These are phyloP conservation scores for Rhynchosporium graminicola DNA, from an alignment of 2,329 filamentous ascomycete species.

Conservation along the genomic window DNA sequence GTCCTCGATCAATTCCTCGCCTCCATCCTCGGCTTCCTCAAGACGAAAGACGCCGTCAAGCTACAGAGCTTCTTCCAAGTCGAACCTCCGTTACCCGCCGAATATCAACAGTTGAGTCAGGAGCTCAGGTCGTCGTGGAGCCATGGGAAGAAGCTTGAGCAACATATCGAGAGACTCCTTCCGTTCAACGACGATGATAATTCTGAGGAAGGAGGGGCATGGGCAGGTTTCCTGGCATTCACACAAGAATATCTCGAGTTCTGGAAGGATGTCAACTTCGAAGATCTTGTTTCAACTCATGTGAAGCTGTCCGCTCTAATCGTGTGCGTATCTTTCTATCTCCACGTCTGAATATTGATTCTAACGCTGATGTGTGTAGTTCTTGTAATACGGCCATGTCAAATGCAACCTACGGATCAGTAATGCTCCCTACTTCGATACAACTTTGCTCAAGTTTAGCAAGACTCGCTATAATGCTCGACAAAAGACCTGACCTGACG, in stretches of 20 bases:
- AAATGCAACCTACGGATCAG: slow-evolving; percentile 74
- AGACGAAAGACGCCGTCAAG: slow-evolving; percentile 61
- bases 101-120: slow-evolving; percentile 66
- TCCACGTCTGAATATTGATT: neutral
- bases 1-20: slow-evolving; percentile 68
- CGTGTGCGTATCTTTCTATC: slow-evolving; percentile 56
- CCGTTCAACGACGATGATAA: slow-evolving; percentile 64
- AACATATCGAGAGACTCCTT: slow-evolving; percentile 62
- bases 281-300: slow-evolving; percentile 74
- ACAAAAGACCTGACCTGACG: slow-evolving; percentile 76
- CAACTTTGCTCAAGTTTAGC: slow-evolving; percentile 79
- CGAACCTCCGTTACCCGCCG: slow-evolving; percentile 67
- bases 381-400: slow-evolving; percentile 81
- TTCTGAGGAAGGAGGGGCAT: slow-evolving; percentile 65
- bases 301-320: slow-evolving; percentile 71
- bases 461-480: slow-evolving; percentile 80
- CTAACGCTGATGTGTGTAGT: slow-evolving; percentile 46
- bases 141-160: slow-evolving; percentile 56
- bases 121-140: slow-evolving; percentile 64
- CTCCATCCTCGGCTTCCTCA: slow-evolving; percentile 63
- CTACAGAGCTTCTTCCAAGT: slow-evolving; percentile 73
- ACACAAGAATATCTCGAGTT: slow-evolving; percentile 80
- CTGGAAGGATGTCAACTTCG: slow-evolving; percentile 76
- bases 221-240: slow-evolving; percentile 77
- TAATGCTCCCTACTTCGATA: slow-evolving; percentile 82